Evolutionary conservation across 129 eudicot genomes (phyloP), one percentile per base, ranked within the genome.

Genomic region (Tagetes erecta): DNA sequence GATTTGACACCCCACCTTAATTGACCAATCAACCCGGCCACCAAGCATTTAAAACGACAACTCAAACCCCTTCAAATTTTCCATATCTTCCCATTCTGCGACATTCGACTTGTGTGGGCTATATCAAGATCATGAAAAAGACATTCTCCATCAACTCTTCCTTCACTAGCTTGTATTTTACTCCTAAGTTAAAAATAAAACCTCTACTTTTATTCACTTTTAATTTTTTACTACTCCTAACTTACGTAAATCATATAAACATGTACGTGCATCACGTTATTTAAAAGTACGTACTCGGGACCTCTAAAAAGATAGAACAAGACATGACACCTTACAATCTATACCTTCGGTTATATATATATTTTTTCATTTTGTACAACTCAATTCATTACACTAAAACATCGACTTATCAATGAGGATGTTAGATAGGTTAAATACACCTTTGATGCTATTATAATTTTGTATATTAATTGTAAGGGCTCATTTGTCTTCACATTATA

Each of bases 11-110:
- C 84, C 80, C 79, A 80, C 84, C 76, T 72, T 73, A 72, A 84
- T 84, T 66, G 88, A 84, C 88, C 44, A 83, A 77, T 75, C 84
- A 14, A 70, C 50, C 55, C 33, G 71, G 60, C 81, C 73, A 74
- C 64, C 80, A 45, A 7, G 59, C 74, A 42, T 71, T 62, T 78
- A 78, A 6, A 78, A 78, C 44, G 77, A 78, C 81, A 60, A 64
- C 72, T 49, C 79, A 64, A 37, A 8, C 39, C 51, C 72, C 31
- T 52, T 75, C 0, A 64, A 75, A 72, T 31, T 75, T 46, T n/a
- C 52, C 79, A 75, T 64, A 75, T 75, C 79, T 41, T 64, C 52
- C 59, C 71, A 50, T 75, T 64, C 42, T 51, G 49, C 63, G 44
- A 75, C 72, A 75, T 75, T 75, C 72, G 64, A 64, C 9, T 49